phyloP scores from a whole-genome alignment of 2,329 filamentous ascomycete genomes.

The Orbilia oligospora region DNA sequence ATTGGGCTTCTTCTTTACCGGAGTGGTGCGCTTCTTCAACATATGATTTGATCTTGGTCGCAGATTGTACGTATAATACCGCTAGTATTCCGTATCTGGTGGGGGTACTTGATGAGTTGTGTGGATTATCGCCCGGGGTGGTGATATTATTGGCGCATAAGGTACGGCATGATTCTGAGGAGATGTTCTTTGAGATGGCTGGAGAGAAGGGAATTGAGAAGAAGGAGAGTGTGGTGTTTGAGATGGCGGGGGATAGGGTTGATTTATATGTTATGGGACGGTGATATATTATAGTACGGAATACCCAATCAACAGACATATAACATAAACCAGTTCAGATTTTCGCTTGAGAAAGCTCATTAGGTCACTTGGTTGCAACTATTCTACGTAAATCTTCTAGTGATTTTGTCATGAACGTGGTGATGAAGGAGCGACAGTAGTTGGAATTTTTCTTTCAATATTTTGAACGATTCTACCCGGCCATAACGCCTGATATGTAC shows the following conservation, averaged over 20 bases:
- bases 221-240: conserved; percentile 49
- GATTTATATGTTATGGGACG: conserved; percentile 53
- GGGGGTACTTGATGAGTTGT: conserved; percentile 71
- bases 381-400: not conserved
- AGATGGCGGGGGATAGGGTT: conserved; percentile 57
- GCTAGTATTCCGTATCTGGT: conserved; percentile 77
- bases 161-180: conserved; percentile 77
- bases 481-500: conserved; percentile 31
- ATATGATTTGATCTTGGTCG: conserved; percentile 76
- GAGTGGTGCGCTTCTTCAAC: conserved; percentile 66
- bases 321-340: not conserved
- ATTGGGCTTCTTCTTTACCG: conserved; percentile 75
- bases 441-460: conserved; percentile 38
- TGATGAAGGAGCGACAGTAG: conserved; percentile 41
- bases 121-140: conserved; percentile 69
- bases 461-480: not conserved
- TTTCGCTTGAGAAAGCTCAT: too few species aligned
- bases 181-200: conserved; percentile 77
- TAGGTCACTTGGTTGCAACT: too few species aligned
- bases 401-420: not conserved
- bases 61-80: conserved; percentile 81
- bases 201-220: conserved; percentile 62
- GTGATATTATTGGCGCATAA: conserved; percentile 76
- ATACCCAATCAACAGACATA: not conserved
- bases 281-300: conserved; percentile 6